Percentiles rank a stretch among this genome's conserved stretches.
These are phyloP conservation scores for Lachancea kluyveri DNA, from an alignment of 805 yeast species.

Conservation along the genomic window DNA sequence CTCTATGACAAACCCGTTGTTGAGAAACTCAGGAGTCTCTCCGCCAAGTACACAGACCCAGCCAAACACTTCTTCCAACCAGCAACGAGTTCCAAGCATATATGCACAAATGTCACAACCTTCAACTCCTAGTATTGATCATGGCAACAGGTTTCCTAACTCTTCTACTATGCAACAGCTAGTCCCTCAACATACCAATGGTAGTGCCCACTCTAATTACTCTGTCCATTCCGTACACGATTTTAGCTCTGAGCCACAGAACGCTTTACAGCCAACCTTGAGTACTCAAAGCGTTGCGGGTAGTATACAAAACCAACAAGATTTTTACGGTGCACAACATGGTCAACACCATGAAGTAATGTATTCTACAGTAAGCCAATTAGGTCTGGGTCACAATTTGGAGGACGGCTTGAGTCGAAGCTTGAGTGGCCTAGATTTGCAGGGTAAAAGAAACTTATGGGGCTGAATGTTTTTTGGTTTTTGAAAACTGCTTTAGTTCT, in stretches of 20 bases:
- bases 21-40: conserved; percentile 26
- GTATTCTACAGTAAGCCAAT: conserved; percentile 14
- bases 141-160: conserved; percentile 4
- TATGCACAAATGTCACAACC: conserved; percentile 10
- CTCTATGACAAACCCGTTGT: conserved; percentile 26
- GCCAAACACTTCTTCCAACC: conserved; percentile 9
- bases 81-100: conserved; percentile 10
- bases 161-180: conserved; percentile 12
- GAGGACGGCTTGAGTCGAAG: conserved; percentile 30
- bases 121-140: conserved; percentile 8
- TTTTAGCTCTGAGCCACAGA: conserved; percentile 9
- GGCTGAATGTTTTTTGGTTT: conserved; percentile 3
- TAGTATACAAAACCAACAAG: too few relatives aligned
- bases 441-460: conserved; percentile 14
- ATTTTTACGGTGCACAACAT: too few relatives aligned
- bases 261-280: conserved; percentile 2
- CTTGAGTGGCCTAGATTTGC: conserved; percentile 29
- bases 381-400: conserved; percentile 16
- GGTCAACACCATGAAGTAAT: conserved; percentile 18
- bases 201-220: conserved; percentile 30
- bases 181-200: conserved; percentile 29
- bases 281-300: too few relatives aligned
- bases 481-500: too few relatives aligned
- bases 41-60: conserved; percentile 18
- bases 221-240: conserved; percentile 29